phyloP scores from a whole-genome alignment of 306 rosid species.

The Glycine soja region DNA sequence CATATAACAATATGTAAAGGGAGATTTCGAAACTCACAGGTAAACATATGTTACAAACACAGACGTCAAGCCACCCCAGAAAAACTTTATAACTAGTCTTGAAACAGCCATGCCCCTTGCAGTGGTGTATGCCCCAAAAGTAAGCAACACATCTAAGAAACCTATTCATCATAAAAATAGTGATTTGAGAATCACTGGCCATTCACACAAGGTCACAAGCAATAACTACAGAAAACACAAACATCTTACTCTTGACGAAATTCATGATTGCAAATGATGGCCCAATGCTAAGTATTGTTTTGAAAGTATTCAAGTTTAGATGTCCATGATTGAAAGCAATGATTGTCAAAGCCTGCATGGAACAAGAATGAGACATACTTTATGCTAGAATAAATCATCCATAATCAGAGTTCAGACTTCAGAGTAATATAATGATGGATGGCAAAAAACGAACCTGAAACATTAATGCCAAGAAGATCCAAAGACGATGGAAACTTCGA shows the following conservation, averaged over 20 bases:
- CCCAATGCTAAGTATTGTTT: constrained; percentile 84
- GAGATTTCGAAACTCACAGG: constrained; percentile 63
- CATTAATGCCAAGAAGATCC: constrained; percentile 94
- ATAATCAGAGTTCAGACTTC: constrained; percentile 39
- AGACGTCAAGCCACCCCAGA: constrained; percentile 91
- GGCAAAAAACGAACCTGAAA: constrained; percentile 72
- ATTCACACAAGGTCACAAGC: constrained; percentile 1
- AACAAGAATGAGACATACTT: constrained; percentile 41
- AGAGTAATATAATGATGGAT: constrained; percentile 39
- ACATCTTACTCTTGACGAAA: constrained; percentile 77
- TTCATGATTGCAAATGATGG: constrained; percentile 88
- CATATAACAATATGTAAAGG: constrained; percentile 14
- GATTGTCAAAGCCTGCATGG: constrained; percentile 77
- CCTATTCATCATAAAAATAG: constrained; percentile 57
- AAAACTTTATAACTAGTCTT: constrained; percentile 87
- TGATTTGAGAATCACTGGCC: constrained; percentile 31
- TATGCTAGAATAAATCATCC: constrained; percentile 30
- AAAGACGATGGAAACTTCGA: constrained; percentile 96
- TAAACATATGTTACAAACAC: constrained; percentile 74
- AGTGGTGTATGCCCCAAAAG: constrained; percentile 89
- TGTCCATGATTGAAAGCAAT: constrained; percentile 74
- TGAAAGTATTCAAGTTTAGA: constrained; percentile 71
- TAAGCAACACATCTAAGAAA: constrained; percentile 85
- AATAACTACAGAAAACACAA: constrained; percentile 37
- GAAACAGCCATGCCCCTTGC: constrained; percentile 99